These are phyloP conservation scores for Leishmania gerbilli DNA, from an alignment of 208 protist species.

Conservation along the genomic window DNA sequence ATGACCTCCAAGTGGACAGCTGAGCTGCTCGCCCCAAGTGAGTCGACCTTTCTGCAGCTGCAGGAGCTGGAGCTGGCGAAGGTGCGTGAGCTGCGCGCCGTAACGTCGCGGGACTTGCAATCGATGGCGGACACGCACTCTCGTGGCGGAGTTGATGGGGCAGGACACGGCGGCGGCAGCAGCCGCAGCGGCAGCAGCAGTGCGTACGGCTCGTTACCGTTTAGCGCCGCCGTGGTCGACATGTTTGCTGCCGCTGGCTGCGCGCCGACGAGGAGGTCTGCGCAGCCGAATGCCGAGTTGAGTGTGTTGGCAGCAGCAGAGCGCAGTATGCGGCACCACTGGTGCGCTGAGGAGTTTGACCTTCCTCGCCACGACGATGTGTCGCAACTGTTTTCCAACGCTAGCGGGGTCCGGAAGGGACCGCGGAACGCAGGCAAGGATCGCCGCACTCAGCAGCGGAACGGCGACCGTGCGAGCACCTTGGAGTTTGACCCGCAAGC, in stretches of 20 bases:
- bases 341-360: slow-evolving; percentile 12
- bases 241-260: slow-evolving; percentile 7
- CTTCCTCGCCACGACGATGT: slow-evolving; percentile 38
- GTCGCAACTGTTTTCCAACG: slow-evolving; percentile 1
- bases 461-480: background rate
- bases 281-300: background rate
- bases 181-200: slow-evolving; percentile 1
- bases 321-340: slow-evolving; percentile 18
- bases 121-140: background rate
- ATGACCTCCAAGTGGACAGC: slow-evolving; percentile 41
- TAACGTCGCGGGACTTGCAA: slow-evolving; percentile 3
- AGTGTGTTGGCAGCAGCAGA: slow-evolving; percentile 21
- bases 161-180: background rate
- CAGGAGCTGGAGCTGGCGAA: slow-evolving; percentile 42
- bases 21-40: slow-evolving; percentile 46
- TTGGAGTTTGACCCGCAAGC: slow-evolving; percentile 18
- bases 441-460: background rate
- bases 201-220: background rate
- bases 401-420: background rate
- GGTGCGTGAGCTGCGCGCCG: slow-evolving; percentile 34
- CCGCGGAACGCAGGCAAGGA: background rate
- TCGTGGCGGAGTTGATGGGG: background rate
- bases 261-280: background rate
- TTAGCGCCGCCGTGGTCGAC: slow-evolving; percentile 6
- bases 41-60: slow-evolving; percentile 30